Conservation (phyloP, 2,329 filamentous ascomycete genomes). For the Calonectria pauciramosa region DNA sequence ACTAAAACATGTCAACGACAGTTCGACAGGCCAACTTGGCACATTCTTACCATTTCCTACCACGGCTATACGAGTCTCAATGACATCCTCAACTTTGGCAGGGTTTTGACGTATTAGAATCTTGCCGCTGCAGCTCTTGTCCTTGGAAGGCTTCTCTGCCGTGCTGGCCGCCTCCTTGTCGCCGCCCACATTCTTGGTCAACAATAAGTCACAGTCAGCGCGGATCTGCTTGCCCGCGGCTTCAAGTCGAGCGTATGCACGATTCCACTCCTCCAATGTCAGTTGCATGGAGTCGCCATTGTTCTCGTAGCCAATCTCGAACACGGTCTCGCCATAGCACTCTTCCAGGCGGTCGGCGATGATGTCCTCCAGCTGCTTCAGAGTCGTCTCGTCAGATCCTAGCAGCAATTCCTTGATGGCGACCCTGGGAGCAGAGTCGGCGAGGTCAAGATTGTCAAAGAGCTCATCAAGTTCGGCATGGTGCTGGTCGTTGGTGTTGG, state of each 20-base stretch:
- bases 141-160: conserved; percentile 68
- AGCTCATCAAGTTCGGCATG: conserved; percentile 92
- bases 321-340: conserved; percentile 89
- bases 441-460: conserved; percentile 87
- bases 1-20: conserved; percentile 63
- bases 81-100: conserved; percentile 83
- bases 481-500: conserved; percentile 59
- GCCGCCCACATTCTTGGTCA: conserved; percentile 93
- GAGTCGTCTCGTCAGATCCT: conserved; percentile 69
- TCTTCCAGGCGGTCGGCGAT: conserved; percentile 81
- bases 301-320: conserved; percentile 93
- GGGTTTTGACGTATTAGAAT: conserved; percentile 84
- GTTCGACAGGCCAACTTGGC: not conserved
- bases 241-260: conserved; percentile 75
- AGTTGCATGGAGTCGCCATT: conserved; percentile 89
- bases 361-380: conserved; percentile 74
- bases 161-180: conserved; percentile 77
- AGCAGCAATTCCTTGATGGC: conserved; percentile 84
- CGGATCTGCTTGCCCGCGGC: conserved; percentile 74
- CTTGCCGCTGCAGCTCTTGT: conserved; percentile 86
- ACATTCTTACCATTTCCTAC: conserved; percentile 83
- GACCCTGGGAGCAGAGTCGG: conserved; percentile 76
- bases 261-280: conserved; percentile 80
- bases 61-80: conserved; percentile 95
- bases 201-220: conserved; percentile 84